Conservation (phyloP, 108 stramenopile genomes). For the Fragilariopsis cylindrus region DNA sequence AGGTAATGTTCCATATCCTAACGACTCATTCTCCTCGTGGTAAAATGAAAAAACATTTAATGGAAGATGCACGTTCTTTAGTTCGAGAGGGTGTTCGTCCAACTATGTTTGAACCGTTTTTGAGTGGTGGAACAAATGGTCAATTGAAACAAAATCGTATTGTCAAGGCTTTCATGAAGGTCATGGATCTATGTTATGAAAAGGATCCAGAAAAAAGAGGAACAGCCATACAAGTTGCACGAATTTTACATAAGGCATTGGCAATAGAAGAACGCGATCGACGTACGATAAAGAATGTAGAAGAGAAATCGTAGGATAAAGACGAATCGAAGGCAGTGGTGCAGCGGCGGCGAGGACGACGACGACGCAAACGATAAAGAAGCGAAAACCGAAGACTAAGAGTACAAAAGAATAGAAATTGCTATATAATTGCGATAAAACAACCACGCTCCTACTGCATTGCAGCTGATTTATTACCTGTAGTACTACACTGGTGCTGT, state of each 20-base stretch:
- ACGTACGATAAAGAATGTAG: neutral
- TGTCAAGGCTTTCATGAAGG: constrained; percentile 55
- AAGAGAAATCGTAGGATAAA: neutral
- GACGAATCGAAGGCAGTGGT: neutral
- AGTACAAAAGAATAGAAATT: too few species aligned
- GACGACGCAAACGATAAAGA: too few species aligned
- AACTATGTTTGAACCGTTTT: constrained; percentile 44
- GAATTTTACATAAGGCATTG: constrained; percentile 34
- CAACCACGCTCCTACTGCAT: too few species aligned
- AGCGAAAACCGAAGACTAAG: too few species aligned
- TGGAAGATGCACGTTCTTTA: constrained; percentile 55
- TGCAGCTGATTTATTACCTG: neutral
- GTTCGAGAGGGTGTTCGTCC: constrained; percentile 64
- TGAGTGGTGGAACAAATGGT: constrained; percentile 25
- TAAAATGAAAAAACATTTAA: constrained; percentile 68
- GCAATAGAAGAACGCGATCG: neutral
- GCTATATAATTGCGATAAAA: too few species aligned
- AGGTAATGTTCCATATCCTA: constrained; percentile 66
- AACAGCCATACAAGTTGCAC: constrained; percentile 66
- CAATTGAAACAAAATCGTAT: constrained; percentile 41
- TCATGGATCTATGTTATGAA: constrained; percentile 70
- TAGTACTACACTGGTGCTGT: too few species aligned
- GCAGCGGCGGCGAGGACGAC: too few species aligned
- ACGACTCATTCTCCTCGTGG: constrained; percentile 82
- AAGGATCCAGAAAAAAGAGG: constrained; percentile 63